Base-by-base conservation (phyloP, 2,329 filamentous ascomycete genomes). In the Pseudogymnoascus sp. region DNA sequence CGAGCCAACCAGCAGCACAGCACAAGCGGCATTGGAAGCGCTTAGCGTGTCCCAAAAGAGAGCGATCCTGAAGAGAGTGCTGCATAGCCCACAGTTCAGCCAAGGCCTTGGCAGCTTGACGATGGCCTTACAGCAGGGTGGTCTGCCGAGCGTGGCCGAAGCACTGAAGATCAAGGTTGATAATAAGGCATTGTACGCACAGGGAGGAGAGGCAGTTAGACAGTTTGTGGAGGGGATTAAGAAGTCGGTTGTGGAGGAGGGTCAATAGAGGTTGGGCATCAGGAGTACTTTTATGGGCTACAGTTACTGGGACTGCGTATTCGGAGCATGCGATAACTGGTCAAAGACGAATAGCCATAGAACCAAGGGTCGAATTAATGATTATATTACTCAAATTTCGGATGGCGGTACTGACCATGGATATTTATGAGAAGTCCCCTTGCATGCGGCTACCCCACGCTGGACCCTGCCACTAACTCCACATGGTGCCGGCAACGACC, bases 221-320 rank as follows among this genome's bases (percentile, higher is more conserved):
- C 90, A 90, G 3, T 99, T 99, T 75, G 82, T 99, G 22, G 85
- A 95, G 62, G 94, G 93, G 2, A 87, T 97, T 58, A 94, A 89
- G 81, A 88, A 84, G 77, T 87, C 85, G 5, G 88, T 92, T 0
- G 82, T 90, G 76, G 83, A 88, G 68, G 80, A 69, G 61, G 8
- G 49, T 55, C 49, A 55, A 55, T 55, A 55, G 49, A 35, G 25
- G 16, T 7, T 55, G 25, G 49, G 28, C 49, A 35, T 8, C 28
- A 22, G 49, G 49, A 14, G 25, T 55, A 55, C 16, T 55, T 35
- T 28, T 55, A 55, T 55, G 49, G 49, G 49, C 5, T 55, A 4
- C 16, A 22, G 49, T 12, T 55, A n/a, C 16, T 19, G 28, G 28
- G 49, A 33, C 14, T 55, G 49, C 28, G 45, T 33, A 55, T 55